These are phyloP conservation scores for Triticum timopheevii DNA, from an alignment of 176 grass and related monocot genomes.

Conservation along the genomic window DNA sequence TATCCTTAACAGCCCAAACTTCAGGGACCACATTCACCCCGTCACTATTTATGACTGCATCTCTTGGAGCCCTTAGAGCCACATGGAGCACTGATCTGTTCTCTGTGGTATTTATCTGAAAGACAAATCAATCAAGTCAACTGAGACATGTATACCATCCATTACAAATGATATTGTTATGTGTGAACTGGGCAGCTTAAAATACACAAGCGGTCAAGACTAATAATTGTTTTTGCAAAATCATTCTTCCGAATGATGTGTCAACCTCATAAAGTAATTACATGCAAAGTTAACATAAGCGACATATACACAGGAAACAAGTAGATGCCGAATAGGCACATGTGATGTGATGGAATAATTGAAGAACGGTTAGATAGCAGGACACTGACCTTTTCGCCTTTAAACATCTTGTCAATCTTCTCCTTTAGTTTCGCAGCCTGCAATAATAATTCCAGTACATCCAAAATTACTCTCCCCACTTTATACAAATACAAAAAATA, in stretches of 20 bases:
- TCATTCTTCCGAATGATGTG: no score
- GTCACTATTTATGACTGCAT: constrained; percentile 69
- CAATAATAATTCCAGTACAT: constrained; percentile 3
- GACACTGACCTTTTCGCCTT: constrained; percentile 56
- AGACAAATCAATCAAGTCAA: constrained; percentile 21
- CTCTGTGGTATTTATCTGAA: constrained; percentile 87
- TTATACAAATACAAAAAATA: not conserved
- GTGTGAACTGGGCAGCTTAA: no score
- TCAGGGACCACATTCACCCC: constrained; percentile 78
- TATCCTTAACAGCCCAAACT: constrained; percentile 86
- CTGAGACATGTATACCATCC: not conserved
- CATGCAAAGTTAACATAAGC: no score
- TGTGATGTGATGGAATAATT: not conserved
- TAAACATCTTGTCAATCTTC: constrained; percentile 90
- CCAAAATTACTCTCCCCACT: not conserved
- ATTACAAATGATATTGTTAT: not conserved
- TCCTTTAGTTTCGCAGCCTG: constrained; percentile 81
- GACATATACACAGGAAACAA: no score
- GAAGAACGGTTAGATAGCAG: not conserved
- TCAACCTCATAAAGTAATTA: no score
- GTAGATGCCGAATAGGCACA: no score
- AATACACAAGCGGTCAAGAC: no score
- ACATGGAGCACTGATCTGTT: constrained; percentile 93
- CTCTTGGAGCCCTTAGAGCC: constrained; percentile 76
- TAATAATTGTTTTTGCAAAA: no score